phyloP scores from a whole-genome alignment of 176 grass and related monocot genomes.

The Oryza officinalis region DNA sequence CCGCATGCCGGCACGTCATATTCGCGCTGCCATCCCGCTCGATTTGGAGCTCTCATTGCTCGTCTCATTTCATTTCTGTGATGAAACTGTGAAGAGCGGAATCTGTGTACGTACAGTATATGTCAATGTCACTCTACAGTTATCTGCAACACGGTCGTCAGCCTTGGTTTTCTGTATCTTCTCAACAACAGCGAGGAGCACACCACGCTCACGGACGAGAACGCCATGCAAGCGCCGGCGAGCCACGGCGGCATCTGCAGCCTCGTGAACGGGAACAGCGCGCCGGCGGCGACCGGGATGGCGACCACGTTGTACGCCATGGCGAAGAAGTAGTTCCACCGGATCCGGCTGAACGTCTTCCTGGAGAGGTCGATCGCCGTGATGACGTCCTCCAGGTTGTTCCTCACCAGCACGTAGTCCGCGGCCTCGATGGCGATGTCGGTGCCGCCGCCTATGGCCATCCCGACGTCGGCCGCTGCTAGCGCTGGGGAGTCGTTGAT shows the following conservation, averaged over 20 bases:
- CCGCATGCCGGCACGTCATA: too few species aligned
- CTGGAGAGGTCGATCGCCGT: conserved; percentile 89
- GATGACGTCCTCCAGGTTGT: conserved; percentile 93
- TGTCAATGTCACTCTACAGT: conserved; percentile 68
- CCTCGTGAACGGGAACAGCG: conserved; percentile 72
- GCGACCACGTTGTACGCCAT: conserved; percentile 88
- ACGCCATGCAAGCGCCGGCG: conserved; percentile 95
- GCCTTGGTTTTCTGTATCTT: conserved; percentile 87
- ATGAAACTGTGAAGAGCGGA: conserved; percentile 34
- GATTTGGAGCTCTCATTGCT: background rate
- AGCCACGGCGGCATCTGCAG: conserved; percentile 95
- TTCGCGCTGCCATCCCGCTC: too few species aligned
- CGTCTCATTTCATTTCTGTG: conserved; percentile 35
- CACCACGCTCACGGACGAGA: conserved; percentile 85
- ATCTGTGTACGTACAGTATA: conserved; percentile 14
- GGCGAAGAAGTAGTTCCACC: conserved; percentile 96
- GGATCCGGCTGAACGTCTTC: conserved; percentile 94
- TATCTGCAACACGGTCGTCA: conserved; percentile 94
- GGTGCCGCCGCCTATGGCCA: conserved; percentile 86
- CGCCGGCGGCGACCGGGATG: conserved; percentile 76
- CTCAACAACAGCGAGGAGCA: conserved; percentile 88
- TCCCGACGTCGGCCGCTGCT: conserved; percentile 78
- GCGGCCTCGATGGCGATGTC: conserved; percentile 92
- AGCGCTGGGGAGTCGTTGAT: conserved; percentile 86
- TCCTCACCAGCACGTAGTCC: conserved; percentile 90